These are phyloP conservation scores for Diutina neorugosa DNA, from an alignment of 1,139 yeast genomes.

Conservation along the genomic window DNA sequence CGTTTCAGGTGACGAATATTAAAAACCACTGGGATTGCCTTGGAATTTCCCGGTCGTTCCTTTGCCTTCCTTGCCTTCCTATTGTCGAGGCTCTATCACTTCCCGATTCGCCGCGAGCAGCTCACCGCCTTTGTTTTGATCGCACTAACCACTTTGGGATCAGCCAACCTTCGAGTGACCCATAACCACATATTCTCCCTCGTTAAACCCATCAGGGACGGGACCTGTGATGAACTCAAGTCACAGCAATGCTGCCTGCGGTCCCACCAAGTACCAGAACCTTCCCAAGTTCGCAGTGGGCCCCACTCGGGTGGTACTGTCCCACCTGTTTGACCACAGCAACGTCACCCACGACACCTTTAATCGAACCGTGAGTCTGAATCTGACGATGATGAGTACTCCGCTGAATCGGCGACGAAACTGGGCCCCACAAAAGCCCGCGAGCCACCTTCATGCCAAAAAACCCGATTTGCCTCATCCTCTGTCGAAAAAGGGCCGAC, in stretches of 20 bases:
- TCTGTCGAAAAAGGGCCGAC: conserved; percentile 1
- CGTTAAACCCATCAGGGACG: neutral
- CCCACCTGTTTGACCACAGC: neutral
- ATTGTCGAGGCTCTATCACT: neutral
- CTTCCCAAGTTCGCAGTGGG: neutral
- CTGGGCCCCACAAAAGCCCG: neutral
- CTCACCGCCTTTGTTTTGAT: neutral
- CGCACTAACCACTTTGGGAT: neutral
- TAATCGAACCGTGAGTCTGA: neutral
- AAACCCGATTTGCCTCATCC: conserved; percentile 2
- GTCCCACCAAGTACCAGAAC: conserved; percentile 3
- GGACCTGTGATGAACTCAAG: neutral
- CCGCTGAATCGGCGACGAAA: conserved; percentile 1
- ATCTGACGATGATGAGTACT: conserved; percentile 1
- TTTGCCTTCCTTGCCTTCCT: neutral
- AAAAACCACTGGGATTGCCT: neutral
- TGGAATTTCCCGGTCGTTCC: neutral
- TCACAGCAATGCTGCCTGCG: neutral
- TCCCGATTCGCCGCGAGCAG: neutral
- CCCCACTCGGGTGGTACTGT: neutral
- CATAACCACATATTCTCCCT: neutral
- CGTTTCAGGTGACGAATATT: neutral
- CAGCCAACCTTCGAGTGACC: neutral
- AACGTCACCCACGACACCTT: neutral
- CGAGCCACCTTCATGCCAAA: neutral